Base-by-base conservation (phyloP, 495 filamentous ascomycete genomes). In the Neurospora sublineolata region DNA sequence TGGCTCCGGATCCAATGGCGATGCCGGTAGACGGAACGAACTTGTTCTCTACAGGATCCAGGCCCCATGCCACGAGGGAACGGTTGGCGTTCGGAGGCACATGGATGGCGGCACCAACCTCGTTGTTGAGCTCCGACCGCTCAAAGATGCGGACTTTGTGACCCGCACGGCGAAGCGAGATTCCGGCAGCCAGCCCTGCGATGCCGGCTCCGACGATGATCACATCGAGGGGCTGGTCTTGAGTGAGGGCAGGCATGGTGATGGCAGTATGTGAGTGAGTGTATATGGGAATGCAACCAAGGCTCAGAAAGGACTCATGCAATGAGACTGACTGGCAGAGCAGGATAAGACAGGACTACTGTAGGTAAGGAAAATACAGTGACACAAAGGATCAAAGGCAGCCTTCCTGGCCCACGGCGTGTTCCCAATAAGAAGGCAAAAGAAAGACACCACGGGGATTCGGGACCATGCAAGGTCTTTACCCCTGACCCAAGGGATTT, bases 101-200 rank as follows among this genome's bases (percentile, higher is more conserved):
- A 36, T 83, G 78, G 46, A 87, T 83, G n/a, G 85, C 86, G n/a
- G 86, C 87, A 16, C 87, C 87, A 7, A 86, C 79, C 74, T 89
- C 86, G 39, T 80, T 83, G 30, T 82, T 76, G 69, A 89, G 83
- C 1, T 39, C 73, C 3, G 83, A 86, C 41, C 82, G 83, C 74
- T 88, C 86, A 69, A 84, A 80, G 69, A 89, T 84, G 76, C 83
- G 72, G 27, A 88, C 84, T 67, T 80, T 73, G 71, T 88, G 86
- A 12, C 86, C 86, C 16, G 79, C 78, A 1, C 78, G 80, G n/a
- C 83, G 80, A 37, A 87, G 72, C 1, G 84, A 82, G 41, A 87
- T 80, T 14, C 85, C 85, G 20, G 86, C 82, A 14, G 79, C 79
- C n/a, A 88, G 77, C 9, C 86, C 86, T 7, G 80, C 86, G 41